Evolutionary conservation across 2,329 filamentous ascomycete genomes (phyloP).

Genomic region (Colletotrichum sp.): DNA sequence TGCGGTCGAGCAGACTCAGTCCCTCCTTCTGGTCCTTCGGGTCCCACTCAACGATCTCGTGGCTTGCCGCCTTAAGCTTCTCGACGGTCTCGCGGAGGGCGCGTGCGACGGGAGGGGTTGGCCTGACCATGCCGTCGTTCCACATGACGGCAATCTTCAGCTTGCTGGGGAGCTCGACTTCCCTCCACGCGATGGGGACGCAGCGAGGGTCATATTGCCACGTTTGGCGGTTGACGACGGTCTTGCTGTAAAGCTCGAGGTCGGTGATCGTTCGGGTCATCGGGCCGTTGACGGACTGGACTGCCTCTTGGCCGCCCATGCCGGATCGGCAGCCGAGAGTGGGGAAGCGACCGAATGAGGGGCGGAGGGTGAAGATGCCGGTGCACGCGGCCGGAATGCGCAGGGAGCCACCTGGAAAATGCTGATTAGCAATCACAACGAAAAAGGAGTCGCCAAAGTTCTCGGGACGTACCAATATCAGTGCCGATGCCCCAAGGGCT

Average conservation of each 20-base stretch:
- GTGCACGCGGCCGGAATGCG: conserved; percentile 61
- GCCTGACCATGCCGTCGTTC: conserved; percentile 68
- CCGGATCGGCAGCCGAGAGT: conserved; percentile 58
- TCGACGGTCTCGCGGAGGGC: conserved; percentile 53
- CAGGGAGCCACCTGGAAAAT: conserved; percentile 46
- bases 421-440: too few species aligned
- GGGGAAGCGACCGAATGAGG: conserved; percentile 65
- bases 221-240: conserved; percentile 55
- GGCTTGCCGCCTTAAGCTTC: conserved; percentile 48
- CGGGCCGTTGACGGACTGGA: conserved; percentile 68
- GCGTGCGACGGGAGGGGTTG: conserved; percentile 69
- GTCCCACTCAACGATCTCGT: conserved; percentile 60
- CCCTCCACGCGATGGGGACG: conserved; percentile 62
- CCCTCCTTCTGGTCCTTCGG: conserved; percentile 46
- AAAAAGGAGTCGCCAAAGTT: accelerated
- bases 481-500: conserved; percentile 67
- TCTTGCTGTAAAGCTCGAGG: conserved; percentile 58
- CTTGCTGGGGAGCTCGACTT: conserved; percentile 34
- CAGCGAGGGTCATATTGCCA: conserved; percentile 65
- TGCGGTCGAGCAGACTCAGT: conserved; percentile 40
- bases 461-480: conserved; percentile 53
- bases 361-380: conserved; percentile 61
- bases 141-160: conserved; percentile 67
- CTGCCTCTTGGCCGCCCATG: conserved; percentile 69
- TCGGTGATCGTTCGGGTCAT: conserved; percentile 62